phyloP scores from a whole-genome alignment of 169 alveolate genomes.

The Eimeria necatrix region DNA sequence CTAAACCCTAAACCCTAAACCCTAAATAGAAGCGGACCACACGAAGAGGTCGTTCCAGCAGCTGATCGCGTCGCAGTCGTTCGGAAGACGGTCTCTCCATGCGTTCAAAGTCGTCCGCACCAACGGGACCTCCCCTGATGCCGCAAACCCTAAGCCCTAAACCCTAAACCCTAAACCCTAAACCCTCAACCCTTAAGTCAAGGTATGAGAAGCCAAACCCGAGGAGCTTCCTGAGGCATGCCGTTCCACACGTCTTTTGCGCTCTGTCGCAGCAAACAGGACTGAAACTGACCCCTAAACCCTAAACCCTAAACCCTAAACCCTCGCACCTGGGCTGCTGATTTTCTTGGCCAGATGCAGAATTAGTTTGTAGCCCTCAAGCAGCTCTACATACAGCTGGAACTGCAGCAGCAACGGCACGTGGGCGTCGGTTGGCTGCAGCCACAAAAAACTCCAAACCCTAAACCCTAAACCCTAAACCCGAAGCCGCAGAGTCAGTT shows the following conservation, averaged over 20 bases:
- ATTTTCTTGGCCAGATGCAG: conserved; percentile 73
- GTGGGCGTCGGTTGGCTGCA: conserved; percentile 79
- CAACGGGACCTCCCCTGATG: conserved; percentile 49
- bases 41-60: conserved; percentile 86
- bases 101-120: conserved; percentile 79
- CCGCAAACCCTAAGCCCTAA: too few relatives aligned
- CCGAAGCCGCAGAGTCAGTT: too few relatives aligned
- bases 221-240: too few relatives aligned
- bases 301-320: neutral
- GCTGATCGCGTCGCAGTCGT: conserved; percentile 84
- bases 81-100: conserved; percentile 86
- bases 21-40: conserved; percentile 75
- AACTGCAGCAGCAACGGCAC: conserved; percentile 82
- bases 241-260: too few relatives aligned
- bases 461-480: neutral
- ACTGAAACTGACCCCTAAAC: too few relatives aligned
- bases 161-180: too few relatives aligned
- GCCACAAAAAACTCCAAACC: neutral
- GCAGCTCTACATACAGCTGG: conserved; percentile 84
- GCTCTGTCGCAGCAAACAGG: too few relatives aligned
- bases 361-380: conserved; percentile 83
- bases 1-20: conserved; percentile 78
- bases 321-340: conserved; percentile 16
- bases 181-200: too few relatives aligned
- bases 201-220: too few relatives aligned